These are phyloP conservation scores for Erythrophleum ivorense DNA, from an alignment of 331 rosid species.

Conservation along the genomic window DNA sequence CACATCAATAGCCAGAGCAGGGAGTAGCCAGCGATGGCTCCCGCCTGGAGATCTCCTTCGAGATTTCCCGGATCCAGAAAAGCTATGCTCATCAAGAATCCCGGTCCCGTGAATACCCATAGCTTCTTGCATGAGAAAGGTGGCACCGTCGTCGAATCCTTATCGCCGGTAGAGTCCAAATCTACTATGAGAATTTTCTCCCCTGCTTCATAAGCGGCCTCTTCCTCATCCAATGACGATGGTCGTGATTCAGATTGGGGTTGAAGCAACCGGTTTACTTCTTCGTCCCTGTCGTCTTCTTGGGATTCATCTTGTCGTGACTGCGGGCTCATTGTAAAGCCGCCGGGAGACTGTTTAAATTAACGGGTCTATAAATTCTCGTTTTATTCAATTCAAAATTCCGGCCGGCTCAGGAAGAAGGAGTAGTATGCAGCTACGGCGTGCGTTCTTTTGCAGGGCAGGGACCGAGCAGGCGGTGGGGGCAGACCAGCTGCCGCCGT, in stretches of 20 bases:
- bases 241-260: slow-evolving; percentile 30
- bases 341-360: neutral
- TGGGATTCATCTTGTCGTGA: slow-evolving; percentile 44
- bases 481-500: slow-evolving; percentile 27
- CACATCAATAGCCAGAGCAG: slow-evolving; percentile 80
- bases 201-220: slow-evolving; percentile 70
- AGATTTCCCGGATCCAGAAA: slow-evolving; percentile 91
- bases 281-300: slow-evolving; percentile 52
- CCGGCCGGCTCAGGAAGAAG: neutral
- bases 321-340: slow-evolving; percentile 41
- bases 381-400: neutral
- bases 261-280: slow-evolving; percentile 57
- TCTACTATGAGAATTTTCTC: slow-evolving; percentile 70
- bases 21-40: slow-evolving; percentile 88
- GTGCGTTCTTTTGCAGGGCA: neutral
- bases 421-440: neutral
- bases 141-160: slow-evolving; percentile 48
- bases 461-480: neutral
- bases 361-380: neutral
- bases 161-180: slow-evolving; percentile 38
- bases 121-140: slow-evolving; percentile 88
- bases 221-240: slow-evolving; percentile 44
- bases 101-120: slow-evolving; percentile 86
- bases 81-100: slow-evolving; percentile 90
- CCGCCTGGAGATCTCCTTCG: slow-evolving; percentile 91